Evolutionary conservation across 306 rosid genomes (phyloP).

Genomic region (Spatholobus suberectus): DNA sequence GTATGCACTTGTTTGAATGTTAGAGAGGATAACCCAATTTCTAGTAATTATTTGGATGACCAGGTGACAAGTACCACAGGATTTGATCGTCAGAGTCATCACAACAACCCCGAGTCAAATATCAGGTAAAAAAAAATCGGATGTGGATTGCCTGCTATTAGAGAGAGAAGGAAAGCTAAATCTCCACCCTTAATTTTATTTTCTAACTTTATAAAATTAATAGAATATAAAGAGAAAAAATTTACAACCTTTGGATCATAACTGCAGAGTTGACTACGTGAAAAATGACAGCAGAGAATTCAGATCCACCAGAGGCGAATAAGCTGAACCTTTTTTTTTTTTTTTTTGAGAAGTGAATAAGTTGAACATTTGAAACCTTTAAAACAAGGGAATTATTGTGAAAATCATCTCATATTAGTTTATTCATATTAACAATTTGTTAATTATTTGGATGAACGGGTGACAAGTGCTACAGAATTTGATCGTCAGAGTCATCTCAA

Average conservation of each 20-base stretch:
- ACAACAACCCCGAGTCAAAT: constrained; percentile 26
- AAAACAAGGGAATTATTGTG: background rate
- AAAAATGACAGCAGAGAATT: too few species aligned
- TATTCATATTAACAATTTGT: background rate
- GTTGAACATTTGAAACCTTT: constrained; percentile 11
- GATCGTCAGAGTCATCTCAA: background rate
- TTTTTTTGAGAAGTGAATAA: constrained; percentile 32
- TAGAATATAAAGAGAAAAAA: too few species aligned
- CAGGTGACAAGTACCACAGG: background rate
- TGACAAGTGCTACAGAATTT: background rate
- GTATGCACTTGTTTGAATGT: constrained; percentile 7
- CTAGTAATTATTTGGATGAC: background rate
- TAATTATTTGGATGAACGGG: background rate
- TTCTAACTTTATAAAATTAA: too few species aligned
- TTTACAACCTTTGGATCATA: too few species aligned
- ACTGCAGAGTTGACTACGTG: too few species aligned
- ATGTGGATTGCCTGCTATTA: too few species aligned
- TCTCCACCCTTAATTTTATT: too few species aligned
- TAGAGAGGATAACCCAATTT: background rate
- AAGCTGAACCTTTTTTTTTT: too few species aligned
- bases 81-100: background rate
- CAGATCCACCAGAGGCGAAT: too few species aligned
- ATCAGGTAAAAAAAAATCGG: too few species aligned
- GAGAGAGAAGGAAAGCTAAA: too few species aligned
- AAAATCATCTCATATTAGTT: background rate